Percentiles rank a stretch among this genome's conserved stretches.
These are phyloP conservation scores for Rhizophora mangle DNA, from an alignment of 345 rosid species.

Conservation along the genomic window DNA sequence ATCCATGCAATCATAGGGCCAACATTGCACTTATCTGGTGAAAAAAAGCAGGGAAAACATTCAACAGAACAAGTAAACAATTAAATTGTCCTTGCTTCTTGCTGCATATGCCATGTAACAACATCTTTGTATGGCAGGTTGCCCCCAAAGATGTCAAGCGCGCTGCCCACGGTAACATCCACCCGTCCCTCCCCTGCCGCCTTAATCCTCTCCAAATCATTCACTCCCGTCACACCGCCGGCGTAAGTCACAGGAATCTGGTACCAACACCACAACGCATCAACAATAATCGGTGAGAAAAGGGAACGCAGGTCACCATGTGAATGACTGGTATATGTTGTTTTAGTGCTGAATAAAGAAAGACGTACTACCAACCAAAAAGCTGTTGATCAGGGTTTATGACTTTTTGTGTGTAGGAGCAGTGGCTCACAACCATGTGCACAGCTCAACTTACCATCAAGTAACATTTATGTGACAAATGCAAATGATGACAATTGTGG, in stretches of 20 bases:
- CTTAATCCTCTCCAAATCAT: conserved; percentile 77
- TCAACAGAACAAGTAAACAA: too few species aligned
- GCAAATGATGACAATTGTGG: neutral
- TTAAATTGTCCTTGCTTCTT: neutral
- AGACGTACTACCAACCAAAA: too few species aligned
- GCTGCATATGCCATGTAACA: conserved; percentile 58
- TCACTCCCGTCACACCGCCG: conserved; percentile 80
- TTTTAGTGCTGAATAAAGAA: too few species aligned
- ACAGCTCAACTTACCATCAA: neutral
- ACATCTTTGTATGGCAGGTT: conserved; percentile 60
- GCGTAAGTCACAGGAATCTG: conserved; percentile 96
- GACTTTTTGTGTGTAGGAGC: neutral
- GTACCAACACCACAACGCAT: neutral
- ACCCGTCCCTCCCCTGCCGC: conserved; percentile 65
- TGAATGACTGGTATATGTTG: too few species aligned
- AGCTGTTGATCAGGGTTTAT: too few species aligned
- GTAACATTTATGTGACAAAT: neutral
- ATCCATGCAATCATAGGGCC: too few species aligned
- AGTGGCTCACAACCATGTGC: neutral
- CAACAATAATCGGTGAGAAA: neutral
- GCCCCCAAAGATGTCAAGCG: conserved; percentile 86
- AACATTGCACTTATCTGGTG: too few species aligned
- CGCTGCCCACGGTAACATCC: conserved; percentile 90
- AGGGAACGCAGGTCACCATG: neutral
- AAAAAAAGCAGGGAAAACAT: too few species aligned